phyloP scores from a whole-genome alignment of 352 stramenopile genomes.

The Globisporangium splendens region DNA sequence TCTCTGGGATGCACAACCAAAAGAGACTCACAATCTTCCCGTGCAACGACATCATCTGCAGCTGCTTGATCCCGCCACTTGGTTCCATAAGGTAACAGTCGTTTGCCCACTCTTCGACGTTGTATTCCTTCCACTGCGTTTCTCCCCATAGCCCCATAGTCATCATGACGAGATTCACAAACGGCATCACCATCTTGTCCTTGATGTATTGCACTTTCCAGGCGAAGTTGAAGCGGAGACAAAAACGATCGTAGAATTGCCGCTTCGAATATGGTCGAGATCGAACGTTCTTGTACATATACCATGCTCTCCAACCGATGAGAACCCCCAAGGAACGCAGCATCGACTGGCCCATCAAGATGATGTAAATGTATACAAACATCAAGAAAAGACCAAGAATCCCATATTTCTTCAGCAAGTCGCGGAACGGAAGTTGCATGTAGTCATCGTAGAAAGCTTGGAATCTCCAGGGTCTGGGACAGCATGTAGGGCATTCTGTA shows the following conservation, averaged over 20 bases:
- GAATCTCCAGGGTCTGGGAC: background rate
- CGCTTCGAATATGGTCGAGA: slow-evolving; percentile 23
- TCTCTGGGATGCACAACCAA: slow-evolving; percentile 54
- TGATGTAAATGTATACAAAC: slow-evolving; percentile 48
- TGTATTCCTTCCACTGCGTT: slow-evolving; percentile 44
- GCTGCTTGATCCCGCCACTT: slow-evolving; percentile 50
- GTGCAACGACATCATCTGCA: slow-evolving; percentile 70
- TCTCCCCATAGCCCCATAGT: slow-evolving; percentile 48
- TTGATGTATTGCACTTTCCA: slow-evolving; percentile 61
- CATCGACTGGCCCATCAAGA: slow-evolving; percentile 52
- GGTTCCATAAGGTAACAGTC: slow-evolving; percentile 56
- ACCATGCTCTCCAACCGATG: slow-evolving; percentile 30
- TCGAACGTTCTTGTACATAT: slow-evolving; percentile 46
- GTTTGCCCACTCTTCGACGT: slow-evolving; percentile 56
- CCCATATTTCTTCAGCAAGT: slow-evolving; percentile 41
- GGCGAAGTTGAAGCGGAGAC: slow-evolving; percentile 47
- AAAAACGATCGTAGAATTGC: slow-evolving; percentile 39
- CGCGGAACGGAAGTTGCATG: slow-evolving; percentile 21
- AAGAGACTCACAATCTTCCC: slow-evolving; percentile 63
- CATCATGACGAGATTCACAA: slow-evolving; percentile 42
- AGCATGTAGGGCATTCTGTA: slow-evolving; percentile 18
- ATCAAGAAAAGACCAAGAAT: slow-evolving; percentile 32
- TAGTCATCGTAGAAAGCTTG: slow-evolving; percentile 41
- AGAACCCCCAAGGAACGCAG: slow-evolving; percentile 30
- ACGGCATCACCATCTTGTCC: slow-evolving; percentile 52